A percentile compares a stretch with the other conserved stretches of the same genome.
Evolutionary conservation across 169 alveolate species (phyloP).

Genomic region (Plasmodium knowlesi): DNA sequence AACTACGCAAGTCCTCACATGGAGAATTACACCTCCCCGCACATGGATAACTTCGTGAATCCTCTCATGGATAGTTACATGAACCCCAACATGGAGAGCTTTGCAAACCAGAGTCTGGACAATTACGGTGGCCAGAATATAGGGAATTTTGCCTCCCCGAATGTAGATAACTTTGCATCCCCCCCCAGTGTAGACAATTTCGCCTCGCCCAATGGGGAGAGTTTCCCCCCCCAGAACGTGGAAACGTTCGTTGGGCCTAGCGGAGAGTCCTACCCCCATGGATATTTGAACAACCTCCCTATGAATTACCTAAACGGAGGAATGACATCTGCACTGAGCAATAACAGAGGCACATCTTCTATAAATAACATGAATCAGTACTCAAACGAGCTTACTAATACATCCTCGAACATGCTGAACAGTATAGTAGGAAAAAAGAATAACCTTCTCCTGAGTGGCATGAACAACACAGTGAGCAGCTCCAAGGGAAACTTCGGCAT

Average conservation of each 20-base stretch:
- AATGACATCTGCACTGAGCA: not conserved
- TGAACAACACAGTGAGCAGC: not conserved
- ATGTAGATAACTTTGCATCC: not conserved
- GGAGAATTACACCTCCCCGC: not conserved
- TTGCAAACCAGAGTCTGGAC: not conserved
- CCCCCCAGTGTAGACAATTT: not conserved
- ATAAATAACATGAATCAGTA: not conserved
- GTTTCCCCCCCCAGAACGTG: not conserved
- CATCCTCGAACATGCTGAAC: constrained; percentile 3
- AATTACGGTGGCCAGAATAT: not conserved
- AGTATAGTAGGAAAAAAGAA: not conserved
- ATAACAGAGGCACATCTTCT: not conserved
- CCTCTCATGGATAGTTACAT: not conserved
- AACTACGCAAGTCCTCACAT: not conserved
- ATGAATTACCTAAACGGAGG: not conserved
- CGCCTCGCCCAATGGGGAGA: not conserved
- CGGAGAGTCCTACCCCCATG: not conserved
- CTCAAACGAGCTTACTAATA: not conserved
- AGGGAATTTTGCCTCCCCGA: not conserved
- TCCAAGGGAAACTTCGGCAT: not conserved
- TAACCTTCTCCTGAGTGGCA: not conserved
- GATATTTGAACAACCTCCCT: not conserved
- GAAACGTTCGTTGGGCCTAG: not conserved
- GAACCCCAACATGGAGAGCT: not conserved
- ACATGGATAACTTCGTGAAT: not conserved